These are phyloP conservation scores for Dendrobium nobile DNA, from an alignment of 106 monocot species.

Conservation along the genomic window DNA sequence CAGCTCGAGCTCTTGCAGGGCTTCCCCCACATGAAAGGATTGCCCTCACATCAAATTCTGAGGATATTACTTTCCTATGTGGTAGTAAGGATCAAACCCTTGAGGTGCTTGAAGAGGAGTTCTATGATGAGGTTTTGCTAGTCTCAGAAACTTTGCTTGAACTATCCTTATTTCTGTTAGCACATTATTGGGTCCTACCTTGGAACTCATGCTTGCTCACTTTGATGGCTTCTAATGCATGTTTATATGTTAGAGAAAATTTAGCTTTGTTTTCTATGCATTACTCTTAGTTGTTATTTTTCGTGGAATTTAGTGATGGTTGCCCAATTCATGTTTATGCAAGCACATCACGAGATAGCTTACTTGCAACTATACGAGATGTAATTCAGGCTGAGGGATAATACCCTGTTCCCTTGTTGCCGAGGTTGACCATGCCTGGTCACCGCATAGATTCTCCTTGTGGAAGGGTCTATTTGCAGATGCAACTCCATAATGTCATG, in stretches of 20 bases:
- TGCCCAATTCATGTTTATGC: constrained; percentile 99
- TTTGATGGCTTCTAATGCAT: neutral
- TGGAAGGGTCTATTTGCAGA: constrained; percentile 50
- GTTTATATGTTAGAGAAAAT: neutral
- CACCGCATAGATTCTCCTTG: constrained; percentile 94
- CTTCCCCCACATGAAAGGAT: constrained; percentile 80
- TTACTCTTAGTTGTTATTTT: constrained; percentile 39
- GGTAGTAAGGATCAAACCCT: constrained; percentile 41
- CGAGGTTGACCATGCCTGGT: constrained; percentile 95
- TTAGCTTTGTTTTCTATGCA: neutral
- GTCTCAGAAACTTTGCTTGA: neutral
- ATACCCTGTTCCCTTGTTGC: constrained; percentile 78
- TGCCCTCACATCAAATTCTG: constrained; percentile 64
- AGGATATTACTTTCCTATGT: constrained; percentile 65
- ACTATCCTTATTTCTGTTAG: neutral
- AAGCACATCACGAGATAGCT: constrained; percentile 95
- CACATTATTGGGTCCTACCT: neutral
- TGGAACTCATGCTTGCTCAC: neutral
- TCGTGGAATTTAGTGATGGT: constrained; percentile 95
- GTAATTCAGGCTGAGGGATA: constrained; percentile 91
- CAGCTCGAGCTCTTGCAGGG: constrained; percentile 88
- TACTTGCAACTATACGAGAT: constrained; percentile 91
- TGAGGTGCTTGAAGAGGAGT: constrained; percentile 82
- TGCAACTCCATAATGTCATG: constrained; percentile 28
- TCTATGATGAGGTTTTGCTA: constrained; percentile 74